Percentiles rank a stretch among this genome's conserved stretches.
Evolutionary conservation across 1,284 basidiomycete species (phyloP).

Genomic region (Xerocomus nothofagi): DNA sequence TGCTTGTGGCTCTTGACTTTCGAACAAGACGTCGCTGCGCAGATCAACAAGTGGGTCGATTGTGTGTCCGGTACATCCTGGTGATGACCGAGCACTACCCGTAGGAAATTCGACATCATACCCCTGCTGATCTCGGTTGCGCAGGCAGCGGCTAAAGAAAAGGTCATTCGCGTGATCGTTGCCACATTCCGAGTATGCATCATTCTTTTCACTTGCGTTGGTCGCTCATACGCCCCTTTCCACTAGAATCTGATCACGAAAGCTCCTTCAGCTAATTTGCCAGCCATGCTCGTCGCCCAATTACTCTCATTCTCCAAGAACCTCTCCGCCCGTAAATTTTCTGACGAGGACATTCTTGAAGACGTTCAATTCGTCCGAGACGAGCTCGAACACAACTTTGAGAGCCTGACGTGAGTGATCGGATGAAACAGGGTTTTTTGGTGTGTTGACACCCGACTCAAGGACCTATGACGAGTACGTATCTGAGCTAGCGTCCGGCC

Average conservation of each 20-base stretch:
- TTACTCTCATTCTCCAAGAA: conserved; percentile 86
- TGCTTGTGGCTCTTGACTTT: conserved; percentile 96
- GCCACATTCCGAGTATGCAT: conserved; percentile 80
- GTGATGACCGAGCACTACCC: neutral
- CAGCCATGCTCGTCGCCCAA: conserved; percentile 89
- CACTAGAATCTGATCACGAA: conserved; percentile 82
- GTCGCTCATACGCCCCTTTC: conserved; percentile 1
- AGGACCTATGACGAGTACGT: conserved; percentile 96
- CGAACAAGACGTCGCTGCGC: conserved; percentile 79
- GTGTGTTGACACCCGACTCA: conserved; percentile 6
- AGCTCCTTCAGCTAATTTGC: conserved; percentile 81
- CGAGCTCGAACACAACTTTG: conserved; percentile 79
- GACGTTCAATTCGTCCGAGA: conserved; percentile 86
- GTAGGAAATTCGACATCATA: conserved; percentile 86
- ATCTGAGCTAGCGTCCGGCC: conserved; percentile 87
- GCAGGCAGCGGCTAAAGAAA: conserved; percentile 93
- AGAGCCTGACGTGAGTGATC: conserved; percentile 78
- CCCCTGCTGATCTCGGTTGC: conserved; percentile 86
- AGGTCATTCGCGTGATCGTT: conserved; percentile 93
- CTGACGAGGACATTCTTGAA: conserved; percentile 92
- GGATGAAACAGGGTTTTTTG: neutral
- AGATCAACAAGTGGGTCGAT: conserved; percentile 69
- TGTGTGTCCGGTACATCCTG: too few relatives aligned
- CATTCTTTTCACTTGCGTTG: neutral
- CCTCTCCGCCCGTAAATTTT: conserved; percentile 85